Percentiles rank a stretch among this genome's conserved stretches.
Conservation (phyloP, 176 grass and related monocot species). For the Carex littledalei region DNA sequence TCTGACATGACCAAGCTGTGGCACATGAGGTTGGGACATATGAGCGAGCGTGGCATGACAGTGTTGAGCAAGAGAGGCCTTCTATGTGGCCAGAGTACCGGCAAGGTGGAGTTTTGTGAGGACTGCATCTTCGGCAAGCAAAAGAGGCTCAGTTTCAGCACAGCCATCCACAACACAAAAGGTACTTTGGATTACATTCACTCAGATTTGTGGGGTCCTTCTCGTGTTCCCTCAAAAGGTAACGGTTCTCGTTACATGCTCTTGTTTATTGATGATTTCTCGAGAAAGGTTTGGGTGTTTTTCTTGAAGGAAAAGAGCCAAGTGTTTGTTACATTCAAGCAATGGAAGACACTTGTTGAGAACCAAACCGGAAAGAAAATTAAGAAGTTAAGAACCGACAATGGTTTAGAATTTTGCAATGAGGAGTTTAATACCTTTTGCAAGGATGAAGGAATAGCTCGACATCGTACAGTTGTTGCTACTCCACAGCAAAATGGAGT, state of each 20-base stretch:
- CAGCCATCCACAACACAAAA: not conserved
- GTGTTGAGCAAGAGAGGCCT: too few species aligned
- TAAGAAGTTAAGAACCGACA: conserved; percentile 1
- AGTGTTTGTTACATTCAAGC: conserved; percentile 1
- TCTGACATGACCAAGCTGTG: not conserved
- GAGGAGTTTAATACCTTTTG: not conserved
- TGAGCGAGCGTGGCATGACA: too few species aligned
- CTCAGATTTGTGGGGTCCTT: not conserved
- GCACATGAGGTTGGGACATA: not conserved
- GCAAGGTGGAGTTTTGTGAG: not conserved
- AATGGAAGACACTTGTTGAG: conserved; percentile 4
- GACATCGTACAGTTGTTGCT: not conserved
- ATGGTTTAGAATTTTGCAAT: not conserved
- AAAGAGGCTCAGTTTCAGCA: conserved; percentile 2
- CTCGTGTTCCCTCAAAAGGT: not conserved
- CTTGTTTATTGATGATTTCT: not conserved
- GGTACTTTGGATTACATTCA: conserved; percentile 8
- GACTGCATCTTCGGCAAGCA: conserved; percentile 9
- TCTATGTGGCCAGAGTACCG: too few species aligned
- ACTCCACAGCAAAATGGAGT: conserved; percentile 7
- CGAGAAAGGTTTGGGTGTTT: too few species aligned
- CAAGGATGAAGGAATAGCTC: not conserved
- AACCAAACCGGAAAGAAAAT: conserved; percentile 11
- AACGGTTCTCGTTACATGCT: not conserved
- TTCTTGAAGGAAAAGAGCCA: too few species aligned